Conservation (phyloP, 345 rosid species). For the Salix dunnii region DNA sequence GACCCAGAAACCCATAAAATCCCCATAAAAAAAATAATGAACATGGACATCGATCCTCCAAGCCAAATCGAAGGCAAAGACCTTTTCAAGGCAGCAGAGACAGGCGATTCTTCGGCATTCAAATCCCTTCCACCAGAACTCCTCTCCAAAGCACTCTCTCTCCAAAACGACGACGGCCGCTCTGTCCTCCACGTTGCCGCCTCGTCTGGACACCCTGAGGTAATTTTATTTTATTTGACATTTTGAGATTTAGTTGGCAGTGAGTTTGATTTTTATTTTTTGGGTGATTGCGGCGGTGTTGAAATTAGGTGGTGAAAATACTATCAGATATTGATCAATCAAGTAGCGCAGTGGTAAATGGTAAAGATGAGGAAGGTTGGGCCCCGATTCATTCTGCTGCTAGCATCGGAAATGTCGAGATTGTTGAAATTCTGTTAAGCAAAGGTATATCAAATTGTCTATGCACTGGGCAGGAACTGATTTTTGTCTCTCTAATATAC, state of each 20-base stretch:
- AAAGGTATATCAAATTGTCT: conserved; percentile 34
- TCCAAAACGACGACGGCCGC: conserved; percentile 76
- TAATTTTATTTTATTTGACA: background rate
- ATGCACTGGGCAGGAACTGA: background rate
- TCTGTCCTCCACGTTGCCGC: conserved; percentile 83
- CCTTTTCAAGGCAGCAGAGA: conserved; percentile 77
- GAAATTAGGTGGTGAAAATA: conserved; percentile 51
- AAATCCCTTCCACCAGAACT: conserved; percentile 46
- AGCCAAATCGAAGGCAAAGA: conserved; percentile 43
- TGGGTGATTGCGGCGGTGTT: background rate
- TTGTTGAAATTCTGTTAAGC: conserved; percentile 51
- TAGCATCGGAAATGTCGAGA: conserved; percentile 64
- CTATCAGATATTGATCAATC: conserved; percentile 49
- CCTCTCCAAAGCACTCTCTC: conserved; percentile 43
- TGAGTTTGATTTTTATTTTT: background rate
- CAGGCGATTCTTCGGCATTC: conserved; percentile 61
- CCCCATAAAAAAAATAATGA: conserved; percentile 7
- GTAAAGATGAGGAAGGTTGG: conserved; percentile 92
- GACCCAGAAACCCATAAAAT: background rate
- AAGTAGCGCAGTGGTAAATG: conserved; percentile 37
- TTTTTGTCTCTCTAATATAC: background rate
- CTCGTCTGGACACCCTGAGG: conserved; percentile 56
- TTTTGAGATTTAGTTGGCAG: no score
- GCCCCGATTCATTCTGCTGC: conserved; percentile 81
- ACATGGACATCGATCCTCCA: conserved; percentile 43